Conservation (phyloP, 805 yeast genomes). For the Hanseniaspora lachancei region DNA sequence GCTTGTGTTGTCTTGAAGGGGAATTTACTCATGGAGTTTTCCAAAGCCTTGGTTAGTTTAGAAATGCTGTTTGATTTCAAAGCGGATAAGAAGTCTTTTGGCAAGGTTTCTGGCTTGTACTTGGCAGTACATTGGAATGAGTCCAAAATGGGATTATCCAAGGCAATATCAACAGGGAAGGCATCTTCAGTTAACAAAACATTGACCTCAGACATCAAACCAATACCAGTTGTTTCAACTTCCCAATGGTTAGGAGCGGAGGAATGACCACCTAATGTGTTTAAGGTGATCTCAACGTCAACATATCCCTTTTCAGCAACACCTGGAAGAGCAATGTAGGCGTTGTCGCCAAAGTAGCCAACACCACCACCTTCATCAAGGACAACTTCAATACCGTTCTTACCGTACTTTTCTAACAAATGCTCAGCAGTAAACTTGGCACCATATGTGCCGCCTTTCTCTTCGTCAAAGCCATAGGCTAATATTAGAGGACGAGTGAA, state of each 20-base stretch:
- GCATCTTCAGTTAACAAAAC: slow-evolving; percentile 42
- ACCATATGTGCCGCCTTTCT: slow-evolving; percentile 44
- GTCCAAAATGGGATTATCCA: slow-evolving; percentile 44
- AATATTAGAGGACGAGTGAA: slow-evolving; percentile 43
- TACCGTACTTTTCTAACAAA: slow-evolving; percentile 41
- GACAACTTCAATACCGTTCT: slow-evolving; percentile 40
- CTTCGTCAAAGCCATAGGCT: slow-evolving; percentile 61
- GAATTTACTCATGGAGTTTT: not conserved
- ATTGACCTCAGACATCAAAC: slow-evolving; percentile 47
- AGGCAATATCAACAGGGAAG: slow-evolving; percentile 31
- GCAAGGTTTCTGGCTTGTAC: slow-evolving; percentile 13
- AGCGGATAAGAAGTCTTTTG: slow-evolving; percentile 18
- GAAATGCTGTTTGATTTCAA: slow-evolving; percentile 30
- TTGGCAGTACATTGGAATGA: slow-evolving; percentile 52
- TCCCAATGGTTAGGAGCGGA: slow-evolving; percentile 42
- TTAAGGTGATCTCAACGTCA: slow-evolving; percentile 36
- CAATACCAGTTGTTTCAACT: slow-evolving; percentile 56
- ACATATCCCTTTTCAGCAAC: slow-evolving; percentile 47
- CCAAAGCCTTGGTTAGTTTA: slow-evolving; percentile 23
- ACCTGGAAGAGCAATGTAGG: slow-evolving; percentile 36
- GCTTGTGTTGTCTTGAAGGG: slow-evolving; percentile 27
- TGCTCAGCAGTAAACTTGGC: slow-evolving; percentile 28
- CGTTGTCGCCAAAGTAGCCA: slow-evolving; percentile 26
- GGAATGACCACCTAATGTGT: slow-evolving; percentile 60
- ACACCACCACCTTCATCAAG: slow-evolving; percentile 46